Conservation (phyloP, 352 stramenopile species). For the Phytophthora rubi region DNA sequence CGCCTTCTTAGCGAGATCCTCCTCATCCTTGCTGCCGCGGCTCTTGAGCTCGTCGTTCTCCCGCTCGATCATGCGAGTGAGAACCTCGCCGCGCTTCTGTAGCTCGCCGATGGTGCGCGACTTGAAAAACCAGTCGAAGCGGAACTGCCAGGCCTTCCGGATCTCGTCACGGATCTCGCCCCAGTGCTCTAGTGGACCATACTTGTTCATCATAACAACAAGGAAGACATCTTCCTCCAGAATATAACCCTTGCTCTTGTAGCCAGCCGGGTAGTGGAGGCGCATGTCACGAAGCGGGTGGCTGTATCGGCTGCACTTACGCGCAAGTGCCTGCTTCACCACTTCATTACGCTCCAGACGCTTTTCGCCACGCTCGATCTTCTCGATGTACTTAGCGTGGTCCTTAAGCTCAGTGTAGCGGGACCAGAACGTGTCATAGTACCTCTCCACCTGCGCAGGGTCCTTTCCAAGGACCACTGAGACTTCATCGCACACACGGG, state of each 20-base stretch:
- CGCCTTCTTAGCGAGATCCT: conserved; percentile 81
- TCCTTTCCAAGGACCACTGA: conserved; percentile 91
- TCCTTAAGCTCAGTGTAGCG: conserved; percentile 95
- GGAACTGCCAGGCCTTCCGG: conserved; percentile 97
- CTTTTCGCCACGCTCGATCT: conserved; percentile 97
- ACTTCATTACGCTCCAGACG: conserved; percentile 95
- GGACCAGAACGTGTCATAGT: conserved; percentile 97
- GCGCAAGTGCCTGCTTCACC: conserved; percentile 95
- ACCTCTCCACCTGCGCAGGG: conserved; percentile 91
- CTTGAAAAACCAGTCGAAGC: conserved; percentile 99
- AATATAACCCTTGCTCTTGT: conserved; percentile 96
- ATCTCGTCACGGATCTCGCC: conserved; percentile 98
- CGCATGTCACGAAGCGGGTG: conserved; percentile 92
- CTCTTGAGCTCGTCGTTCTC: conserved; percentile 92
- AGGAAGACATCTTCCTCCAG: conserved; percentile 99
- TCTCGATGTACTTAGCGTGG: conserved; percentile 92
- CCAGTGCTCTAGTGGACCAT: conserved; percentile 96
- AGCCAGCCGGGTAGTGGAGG: conserved; percentile 85
- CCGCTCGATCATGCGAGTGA: conserved; percentile 96
- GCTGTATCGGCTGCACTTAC: conserved; percentile 95
- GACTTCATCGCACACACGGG: conserved; percentile 92
- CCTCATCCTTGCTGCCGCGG: conserved; percentile 75
- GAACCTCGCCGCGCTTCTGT: conserved; percentile 95
- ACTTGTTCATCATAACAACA: conserved; percentile 98
- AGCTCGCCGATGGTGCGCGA: conserved; percentile 97